A percentile compares a stretch with the other conserved stretches of the same genome.
These are phyloP conservation scores for Kazachstania bromeliacearum DNA, from an alignment of 805 yeast genomes.

Conservation along the genomic window DNA sequence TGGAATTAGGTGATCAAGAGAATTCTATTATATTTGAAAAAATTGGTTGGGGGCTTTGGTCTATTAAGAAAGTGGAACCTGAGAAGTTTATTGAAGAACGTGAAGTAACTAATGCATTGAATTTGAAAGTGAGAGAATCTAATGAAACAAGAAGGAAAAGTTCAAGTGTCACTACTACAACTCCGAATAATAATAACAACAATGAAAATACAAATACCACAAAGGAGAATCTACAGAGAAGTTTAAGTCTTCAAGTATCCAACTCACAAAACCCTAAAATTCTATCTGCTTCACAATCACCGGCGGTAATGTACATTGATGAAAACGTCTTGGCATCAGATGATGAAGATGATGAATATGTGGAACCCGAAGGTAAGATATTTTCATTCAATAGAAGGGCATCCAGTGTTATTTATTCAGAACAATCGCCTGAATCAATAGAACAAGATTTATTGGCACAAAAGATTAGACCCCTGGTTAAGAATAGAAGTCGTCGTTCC, in stretches of 20 bases:
- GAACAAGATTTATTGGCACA: slow-evolving; percentile 11
- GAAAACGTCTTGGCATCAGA: slow-evolving; percentile 31
- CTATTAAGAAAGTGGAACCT: slow-evolving; percentile 40
- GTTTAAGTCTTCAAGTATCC: neutral
- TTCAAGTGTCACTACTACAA: too few relatives aligned
- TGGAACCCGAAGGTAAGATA: slow-evolving; percentile 1
- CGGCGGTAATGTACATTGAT: slow-evolving; percentile 25
- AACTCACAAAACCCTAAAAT: too few relatives aligned
- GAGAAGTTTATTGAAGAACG: slow-evolving; percentile 28
- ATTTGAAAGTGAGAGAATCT: slow-evolving; percentile 36
- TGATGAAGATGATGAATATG: slow-evolving; percentile 22
- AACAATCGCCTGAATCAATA: slow-evolving; percentile 14
- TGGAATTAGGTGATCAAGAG: slow-evolving; percentile 57
- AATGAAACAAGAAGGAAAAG: slow-evolving; percentile 25
- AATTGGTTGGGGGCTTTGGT: slow-evolving; percentile 97
- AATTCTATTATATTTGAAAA: slow-evolving; percentile 67
- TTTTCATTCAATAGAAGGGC: slow-evolving; percentile 12
- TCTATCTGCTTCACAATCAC: neutral
- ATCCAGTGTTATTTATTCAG: slow-evolving; percentile 22
- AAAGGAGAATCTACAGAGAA: too few relatives aligned
- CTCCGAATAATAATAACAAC: too few relatives aligned
- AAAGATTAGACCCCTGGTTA: slow-evolving; percentile 10
- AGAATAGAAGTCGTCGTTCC: slow-evolving; percentile 11
- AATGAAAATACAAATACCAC: neutral
- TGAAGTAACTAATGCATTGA: slow-evolving; percentile 33